Conservation (phyloP, 148 eudicot species). For the Persicaria maculosa region DNA sequence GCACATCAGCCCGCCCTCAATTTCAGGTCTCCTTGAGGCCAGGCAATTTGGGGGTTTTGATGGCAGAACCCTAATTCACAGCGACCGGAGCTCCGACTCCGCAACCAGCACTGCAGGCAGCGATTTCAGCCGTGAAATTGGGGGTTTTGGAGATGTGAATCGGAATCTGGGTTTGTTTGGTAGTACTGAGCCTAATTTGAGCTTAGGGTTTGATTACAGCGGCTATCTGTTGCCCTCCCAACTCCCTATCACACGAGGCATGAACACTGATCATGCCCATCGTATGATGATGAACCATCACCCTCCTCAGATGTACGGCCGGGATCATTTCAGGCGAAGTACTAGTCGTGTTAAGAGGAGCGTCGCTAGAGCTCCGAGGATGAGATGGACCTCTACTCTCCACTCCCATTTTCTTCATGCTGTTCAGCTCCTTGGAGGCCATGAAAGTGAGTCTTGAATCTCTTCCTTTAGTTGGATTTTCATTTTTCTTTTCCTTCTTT, state of each 20-base stretch:
- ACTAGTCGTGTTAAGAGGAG: conserved; percentile 40
- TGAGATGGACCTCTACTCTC: conserved; percentile 97
- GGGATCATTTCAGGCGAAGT: conserved; percentile 48
- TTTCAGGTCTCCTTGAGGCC: conserved; percentile 15
- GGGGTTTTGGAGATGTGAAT: not conserved
- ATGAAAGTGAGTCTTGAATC: conserved; percentile 54
- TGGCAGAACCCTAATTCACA: conserved; percentile 16
- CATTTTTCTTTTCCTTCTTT: not conserved
- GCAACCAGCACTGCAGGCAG: conserved; percentile 28
- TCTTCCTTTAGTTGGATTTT: not conserved
- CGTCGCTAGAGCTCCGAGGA: conserved; percentile 67
- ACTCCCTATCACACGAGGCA: conserved; percentile 9
- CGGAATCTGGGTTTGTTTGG: conserved; percentile 2
- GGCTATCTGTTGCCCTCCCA: not conserved
- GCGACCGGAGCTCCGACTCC: conserved; percentile 31
- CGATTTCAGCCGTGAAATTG: conserved; percentile 43
- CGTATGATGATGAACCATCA: conserved; percentile 8
- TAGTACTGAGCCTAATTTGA: conserved; percentile 26
- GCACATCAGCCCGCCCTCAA: conserved; percentile 57
- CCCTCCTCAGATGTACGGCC: conserved; percentile 42
- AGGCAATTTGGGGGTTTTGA: conserved; percentile 16
- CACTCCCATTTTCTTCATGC: conserved; percentile 96
- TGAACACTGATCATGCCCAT: not conserved
- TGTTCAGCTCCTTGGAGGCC: conserved; percentile 95
- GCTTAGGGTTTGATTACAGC: conserved; percentile 36